Evolutionary conservation across 2,329 filamentous ascomycete genomes (phyloP), one percentile per base, ranked within the genome.

Genomic region (Bipolaris oryzae): DNA sequence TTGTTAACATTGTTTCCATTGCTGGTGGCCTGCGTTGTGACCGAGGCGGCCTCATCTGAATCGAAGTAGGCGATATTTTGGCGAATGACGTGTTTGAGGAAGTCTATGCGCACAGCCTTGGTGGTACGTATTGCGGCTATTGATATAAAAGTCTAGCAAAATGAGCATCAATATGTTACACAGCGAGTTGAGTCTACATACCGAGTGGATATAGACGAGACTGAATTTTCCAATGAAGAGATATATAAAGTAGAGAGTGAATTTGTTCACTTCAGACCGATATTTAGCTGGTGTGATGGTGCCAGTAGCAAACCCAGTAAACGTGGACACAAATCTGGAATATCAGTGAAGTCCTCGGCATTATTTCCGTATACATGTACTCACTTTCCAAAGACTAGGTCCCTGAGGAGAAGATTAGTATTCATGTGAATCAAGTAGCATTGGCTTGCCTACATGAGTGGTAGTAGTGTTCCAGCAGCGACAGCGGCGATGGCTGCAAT

Each of bases 1-100:
- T 96, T 93, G 75, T 97, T 94, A 53, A 98, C 89, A 50, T 96
- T 81, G 70, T 96, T 97, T 42, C 92, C 96, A 74, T 98, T 94
- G 10, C 93, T 89, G 0, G 94, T 98, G 67, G 97, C 96, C 62
- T 93, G 88, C 1, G 93, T 96, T 0, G 93, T 96, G 58, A 98
- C 91, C 77, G 97, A 95, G 56, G 94, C 93, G 33, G 92, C 90
- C 49, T 93, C 94, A 13, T 96, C 84, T 70, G 95, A 95, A 76
- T 98, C 95, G 46, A 78, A 78, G 54, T 74, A 77, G 1, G 73
- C 75, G 23, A 77, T 73, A 49, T 77, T 77, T 49, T 78, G 76
- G 2, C 74, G 66, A 70, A 92, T 86, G 4, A 90, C 81, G 37
- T 81, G 80, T 44, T 82, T 79, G 15, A 92, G 79, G 64, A 90